These are phyloP conservation scores for Backusella macrospora DNA, from an alignment of 192 early-diverging fungal species.

Conservation along the genomic window DNA sequence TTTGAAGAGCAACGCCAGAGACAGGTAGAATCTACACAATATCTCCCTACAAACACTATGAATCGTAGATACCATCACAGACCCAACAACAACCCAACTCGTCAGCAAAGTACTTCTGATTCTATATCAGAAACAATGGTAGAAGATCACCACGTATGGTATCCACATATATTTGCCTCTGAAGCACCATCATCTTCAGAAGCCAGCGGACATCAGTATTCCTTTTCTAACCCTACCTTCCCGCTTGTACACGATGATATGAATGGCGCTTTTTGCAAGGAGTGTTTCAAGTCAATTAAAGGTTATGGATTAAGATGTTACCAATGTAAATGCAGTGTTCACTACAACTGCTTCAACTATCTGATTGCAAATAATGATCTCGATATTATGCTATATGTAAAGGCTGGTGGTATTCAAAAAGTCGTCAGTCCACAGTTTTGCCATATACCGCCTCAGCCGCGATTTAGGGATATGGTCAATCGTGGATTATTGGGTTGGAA, in stretches of 20 bases:
- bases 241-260: conserved; percentile 11
- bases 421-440: conserved; percentile 50
- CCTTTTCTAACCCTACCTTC: background rate
- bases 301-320: conserved; percentile 57
- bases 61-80: conserved; percentile 1
- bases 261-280: conserved; percentile 30
- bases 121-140: conserved; percentile 9
- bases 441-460: conserved; percentile 29
- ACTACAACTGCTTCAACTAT: conserved; percentile 54
- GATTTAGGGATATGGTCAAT: conserved; percentile 18
- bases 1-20: conserved; percentile 17
- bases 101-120: background rate
- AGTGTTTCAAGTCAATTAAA: conserved; percentile 46
- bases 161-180: conserved; percentile 47
- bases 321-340: conserved; percentile 51
- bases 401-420: conserved; percentile 43
- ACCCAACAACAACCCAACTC: background rate
- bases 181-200: background rate
- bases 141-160: conserved; percentile 38
- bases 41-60: background rate
- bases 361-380: conserved; percentile 30
- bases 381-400: conserved; percentile 41
- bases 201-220: background rate
- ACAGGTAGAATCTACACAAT: conserved; percentile 10
- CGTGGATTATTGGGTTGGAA: conserved; percentile 1